phyloP scores from a whole-genome alignment of 2,329 filamentous ascomycete genomes.

The Apiospora kogelbergensis region DNA sequence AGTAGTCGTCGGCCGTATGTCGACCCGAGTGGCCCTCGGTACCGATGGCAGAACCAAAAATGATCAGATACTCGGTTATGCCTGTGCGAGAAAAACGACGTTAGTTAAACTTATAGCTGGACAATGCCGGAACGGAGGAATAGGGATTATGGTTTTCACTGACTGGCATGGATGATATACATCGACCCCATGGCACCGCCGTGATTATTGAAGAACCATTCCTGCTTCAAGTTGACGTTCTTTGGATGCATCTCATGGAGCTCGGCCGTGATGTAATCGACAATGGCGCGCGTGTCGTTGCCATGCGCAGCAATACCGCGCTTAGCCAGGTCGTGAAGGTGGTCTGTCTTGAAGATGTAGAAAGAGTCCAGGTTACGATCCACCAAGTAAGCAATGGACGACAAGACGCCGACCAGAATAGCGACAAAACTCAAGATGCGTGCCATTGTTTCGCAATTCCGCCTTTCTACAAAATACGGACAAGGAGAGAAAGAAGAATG shows the following conservation, averaged over 20 bases:
- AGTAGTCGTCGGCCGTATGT: conserved; percentile 92
- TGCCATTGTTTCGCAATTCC: too few species aligned
- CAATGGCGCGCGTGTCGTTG: conserved; percentile 71
- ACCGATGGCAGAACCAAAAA: conserved; percentile 80
- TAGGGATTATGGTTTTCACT: conserved; percentile 30
- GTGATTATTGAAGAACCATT: conserved; percentile 92
- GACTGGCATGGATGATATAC: conserved; percentile 86
- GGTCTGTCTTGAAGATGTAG: conserved; percentile 72
- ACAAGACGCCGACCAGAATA: conserved; percentile 38
- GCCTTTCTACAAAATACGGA: too few species aligned
- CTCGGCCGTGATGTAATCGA: conserved; percentile 68
- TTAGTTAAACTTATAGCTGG: neutral
- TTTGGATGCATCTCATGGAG: conserved; percentile 52
- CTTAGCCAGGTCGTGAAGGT: conserved; percentile 68
- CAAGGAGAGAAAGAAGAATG: too few species aligned
- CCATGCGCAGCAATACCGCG: conserved; percentile 68
- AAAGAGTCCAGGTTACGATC: conserved; percentile 62
- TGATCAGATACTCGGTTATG: conserved; percentile 88
- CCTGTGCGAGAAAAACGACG: neutral
- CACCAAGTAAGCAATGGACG: conserved; percentile 53
- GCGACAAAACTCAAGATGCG: neutral
- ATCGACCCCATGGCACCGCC: conserved; percentile 90
- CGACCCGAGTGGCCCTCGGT: conserved; percentile 87
- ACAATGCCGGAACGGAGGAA: neutral
- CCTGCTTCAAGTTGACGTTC: conserved; percentile 69